Percentiles rank a stretch among this genome's conserved stretches.
Evolutionary conservation across 805 yeast species (phyloP).

Genomic region (Nakazawaea holstii): DNA sequence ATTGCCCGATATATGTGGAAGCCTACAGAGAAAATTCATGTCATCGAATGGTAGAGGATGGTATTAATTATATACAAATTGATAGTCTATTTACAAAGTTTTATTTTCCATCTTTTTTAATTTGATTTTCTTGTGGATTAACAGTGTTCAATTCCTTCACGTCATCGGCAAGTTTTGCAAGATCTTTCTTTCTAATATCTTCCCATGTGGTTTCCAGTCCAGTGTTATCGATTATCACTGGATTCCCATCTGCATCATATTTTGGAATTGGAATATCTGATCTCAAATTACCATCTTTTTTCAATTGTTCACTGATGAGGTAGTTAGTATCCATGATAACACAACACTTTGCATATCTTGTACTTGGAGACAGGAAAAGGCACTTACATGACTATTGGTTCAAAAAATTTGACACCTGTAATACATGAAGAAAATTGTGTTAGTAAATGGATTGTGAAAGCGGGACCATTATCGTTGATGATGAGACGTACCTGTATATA

Average conservation of each 20-base stretch:
- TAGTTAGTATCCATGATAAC: neutral
- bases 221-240: conserved; percentile 15
- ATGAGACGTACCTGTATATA: conserved; percentile 32
- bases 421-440: neutral
- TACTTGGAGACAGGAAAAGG: too few species aligned
- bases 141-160: too few species aligned
- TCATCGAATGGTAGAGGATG: too few species aligned
- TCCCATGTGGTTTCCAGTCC: conserved; percentile 1
- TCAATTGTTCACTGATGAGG: conserved; percentile 46
- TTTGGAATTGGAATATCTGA: conserved; percentile 53
- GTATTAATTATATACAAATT: too few species aligned
- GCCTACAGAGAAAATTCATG: too few species aligned
- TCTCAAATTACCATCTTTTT: conserved; percentile 61
- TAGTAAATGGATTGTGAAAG: neutral
- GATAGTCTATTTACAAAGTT: too few species aligned
- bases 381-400: conserved; percentile 64
- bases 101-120: too few species aligned
- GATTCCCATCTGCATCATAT: conserved; percentile 40
- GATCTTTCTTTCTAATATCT: neutral
- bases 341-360: too few species aligned
- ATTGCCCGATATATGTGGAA: too few species aligned
- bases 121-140: too few species aligned
- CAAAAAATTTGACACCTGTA: conserved; percentile 64
- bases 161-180: too few species aligned
- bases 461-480: conserved; percentile 1